Evolutionary conservation across 192 early-diverging fungal genomes (phyloP).

Genomic region (Allomyces macrogynus): DNA sequence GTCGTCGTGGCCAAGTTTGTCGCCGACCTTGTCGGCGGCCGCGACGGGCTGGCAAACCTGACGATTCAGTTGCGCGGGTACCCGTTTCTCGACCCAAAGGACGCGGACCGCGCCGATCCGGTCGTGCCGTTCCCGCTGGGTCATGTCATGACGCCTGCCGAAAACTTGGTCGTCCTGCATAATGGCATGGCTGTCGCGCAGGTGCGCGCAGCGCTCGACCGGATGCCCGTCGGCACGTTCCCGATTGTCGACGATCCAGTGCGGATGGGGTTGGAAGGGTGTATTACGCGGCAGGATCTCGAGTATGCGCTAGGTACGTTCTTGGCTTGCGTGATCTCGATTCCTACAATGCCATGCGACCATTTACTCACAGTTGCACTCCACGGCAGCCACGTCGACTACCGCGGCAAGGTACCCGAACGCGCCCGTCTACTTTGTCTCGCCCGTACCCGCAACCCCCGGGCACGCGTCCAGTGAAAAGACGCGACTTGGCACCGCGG

Average conservation of each 20-base stretch:
- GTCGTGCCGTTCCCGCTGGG: not conserved
- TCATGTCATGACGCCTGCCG: not conserved
- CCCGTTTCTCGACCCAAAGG: slow-evolving; percentile 56
- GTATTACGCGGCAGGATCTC: not conserved
- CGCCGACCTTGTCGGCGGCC: slow-evolving; percentile 45
- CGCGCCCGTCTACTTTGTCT: not conserved
- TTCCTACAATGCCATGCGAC: too few relatives aligned
- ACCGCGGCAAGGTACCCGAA: not conserved
- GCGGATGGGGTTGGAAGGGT: not conserved
- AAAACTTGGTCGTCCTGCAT: not conserved
- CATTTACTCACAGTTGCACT: too few relatives aligned
- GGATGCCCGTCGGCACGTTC: not conserved
- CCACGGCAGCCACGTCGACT: not conserved
- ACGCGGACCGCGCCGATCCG: slow-evolving; percentile 14
- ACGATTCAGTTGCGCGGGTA: slow-evolving; percentile 56
- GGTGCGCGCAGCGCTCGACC: not conserved
- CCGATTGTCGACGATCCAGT: not conserved
- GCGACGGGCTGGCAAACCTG: slow-evolving; percentile 57
- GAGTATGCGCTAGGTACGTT: not conserved
- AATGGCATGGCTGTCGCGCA: not conserved
- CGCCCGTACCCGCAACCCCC: not conserved
- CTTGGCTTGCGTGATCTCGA: too few relatives aligned
- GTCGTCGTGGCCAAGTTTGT: slow-evolving; percentile 56
- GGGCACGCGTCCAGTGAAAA: too few relatives aligned
- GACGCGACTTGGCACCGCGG: too few relatives aligned